A percentile compares a stretch with the other conserved stretches of the same genome.
These are phyloP conservation scores for Sporobolomyces roseus DNA, from an alignment of 768 basidiomycete genomes.

Conservation along the genomic window DNA sequence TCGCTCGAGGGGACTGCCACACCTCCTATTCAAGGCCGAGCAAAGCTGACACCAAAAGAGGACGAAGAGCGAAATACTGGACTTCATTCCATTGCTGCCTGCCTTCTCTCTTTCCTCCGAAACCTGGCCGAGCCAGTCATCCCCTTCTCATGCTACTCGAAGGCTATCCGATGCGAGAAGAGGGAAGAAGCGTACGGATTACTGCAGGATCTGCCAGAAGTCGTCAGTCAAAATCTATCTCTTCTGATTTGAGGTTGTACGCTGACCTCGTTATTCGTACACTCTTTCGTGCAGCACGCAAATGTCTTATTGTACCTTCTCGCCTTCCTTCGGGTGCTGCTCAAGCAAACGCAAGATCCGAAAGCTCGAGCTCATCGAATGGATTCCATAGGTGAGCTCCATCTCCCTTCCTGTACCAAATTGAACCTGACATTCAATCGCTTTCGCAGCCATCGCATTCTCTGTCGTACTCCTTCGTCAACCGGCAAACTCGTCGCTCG, in stretches of 20 bases:
- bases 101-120: background rate
- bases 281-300: slow-evolving; percentile 21
- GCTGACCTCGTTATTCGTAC: background rate
- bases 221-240: slow-evolving; percentile 4
- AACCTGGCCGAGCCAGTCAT: slow-evolving; percentile 29
- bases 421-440: no score
- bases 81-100: slow-evolving; percentile 12
- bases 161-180: slow-evolving; percentile 8
- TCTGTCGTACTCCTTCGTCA: slow-evolving; percentile 32
- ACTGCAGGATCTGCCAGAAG: slow-evolving; percentile 8
- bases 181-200: slow-evolving; percentile 31
- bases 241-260: no score
- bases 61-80: background rate
- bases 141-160: background rate
- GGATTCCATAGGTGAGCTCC: slow-evolving; percentile 22
- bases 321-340: slow-evolving; percentile 24
- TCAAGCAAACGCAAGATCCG: background rate
- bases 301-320: slow-evolving; percentile 26
- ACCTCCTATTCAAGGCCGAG: background rate
- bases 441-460: background rate
- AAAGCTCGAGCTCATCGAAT: background rate
- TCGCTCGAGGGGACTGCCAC: slow-evolving; percentile 9
- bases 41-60: background rate
- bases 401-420: no score
- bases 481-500: background rate